A percentile compares a stretch with the other conserved stretches of the same genome.
Evolutionary conservation across 2,329 filamentous ascomycete species (phyloP).

Genomic region (Botrytis paeoniae): DNA sequence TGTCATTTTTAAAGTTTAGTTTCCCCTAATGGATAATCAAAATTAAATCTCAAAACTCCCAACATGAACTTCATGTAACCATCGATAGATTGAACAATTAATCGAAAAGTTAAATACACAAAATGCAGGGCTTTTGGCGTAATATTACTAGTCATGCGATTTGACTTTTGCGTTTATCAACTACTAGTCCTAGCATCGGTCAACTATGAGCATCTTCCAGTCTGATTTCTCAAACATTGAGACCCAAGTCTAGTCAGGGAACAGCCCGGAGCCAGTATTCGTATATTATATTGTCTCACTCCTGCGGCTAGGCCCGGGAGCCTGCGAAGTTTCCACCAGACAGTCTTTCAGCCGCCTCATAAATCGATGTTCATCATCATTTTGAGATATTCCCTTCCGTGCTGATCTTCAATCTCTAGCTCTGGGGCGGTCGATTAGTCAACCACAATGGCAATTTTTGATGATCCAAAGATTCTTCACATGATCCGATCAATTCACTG

Average conservation of each 20-base stretch:
- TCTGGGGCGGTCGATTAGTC: not conserved
- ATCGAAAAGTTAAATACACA: not conserved
- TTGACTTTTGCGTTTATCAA: not conserved
- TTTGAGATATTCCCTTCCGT: not conserved
- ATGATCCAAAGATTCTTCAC: too few species aligned
- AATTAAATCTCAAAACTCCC: not conserved
- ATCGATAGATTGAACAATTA: not conserved
- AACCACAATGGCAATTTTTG: not conserved
- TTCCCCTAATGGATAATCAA: not conserved
- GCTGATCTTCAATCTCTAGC: not conserved
- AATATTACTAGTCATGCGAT: not conserved
- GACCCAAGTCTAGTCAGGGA: not conserved
- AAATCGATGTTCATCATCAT: not conserved
- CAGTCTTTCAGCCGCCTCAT: not conserved
- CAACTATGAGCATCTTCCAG: not conserved
- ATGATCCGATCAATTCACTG: not conserved
- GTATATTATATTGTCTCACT: not conserved
- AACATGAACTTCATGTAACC: not conserved
- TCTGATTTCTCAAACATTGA: not conserved
- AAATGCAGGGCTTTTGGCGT: not conserved
- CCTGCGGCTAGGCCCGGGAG: not conserved
- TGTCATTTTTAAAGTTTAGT: not conserved
- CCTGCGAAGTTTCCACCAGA: not conserved
- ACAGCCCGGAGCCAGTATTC: not conserved
- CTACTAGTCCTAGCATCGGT: not conserved